phyloP scores from a whole-genome alignment of 1,284 basidiomycete genomes.

The Athelia psychrophila region DNA sequence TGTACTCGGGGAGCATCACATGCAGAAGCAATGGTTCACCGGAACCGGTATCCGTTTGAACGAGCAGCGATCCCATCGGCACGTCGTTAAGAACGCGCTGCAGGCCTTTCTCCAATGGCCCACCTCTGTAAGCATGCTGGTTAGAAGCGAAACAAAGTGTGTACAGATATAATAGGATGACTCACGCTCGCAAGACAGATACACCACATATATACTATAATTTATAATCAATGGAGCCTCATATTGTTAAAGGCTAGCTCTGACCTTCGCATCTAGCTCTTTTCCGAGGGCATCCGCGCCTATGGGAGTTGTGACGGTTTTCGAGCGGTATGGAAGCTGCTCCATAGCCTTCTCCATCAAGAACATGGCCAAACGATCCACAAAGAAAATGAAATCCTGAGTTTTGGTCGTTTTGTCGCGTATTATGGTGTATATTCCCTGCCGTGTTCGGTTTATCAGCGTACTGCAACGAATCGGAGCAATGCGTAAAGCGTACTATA shows the following conservation, averaged over 20 bases:
- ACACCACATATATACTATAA: conserved; percentile 73
- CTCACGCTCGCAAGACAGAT: conserved; percentile 80
- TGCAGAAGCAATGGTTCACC: conserved; percentile 91
- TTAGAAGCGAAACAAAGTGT: not conserved
- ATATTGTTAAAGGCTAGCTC: conserved; percentile 3
- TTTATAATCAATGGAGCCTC: conserved; percentile 7
- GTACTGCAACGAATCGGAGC: not conserved
- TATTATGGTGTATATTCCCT: conserved; percentile 90
- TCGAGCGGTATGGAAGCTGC: conserved; percentile 69
- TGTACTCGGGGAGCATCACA: conserved; percentile 69
- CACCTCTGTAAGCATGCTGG: conserved; percentile 55
- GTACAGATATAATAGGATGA: conserved; percentile 16
- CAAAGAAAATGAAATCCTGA: conserved; percentile 90
- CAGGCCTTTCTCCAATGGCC: conserved; percentile 89
- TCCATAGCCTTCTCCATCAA: conserved; percentile 86
- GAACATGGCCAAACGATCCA: conserved; percentile 82
- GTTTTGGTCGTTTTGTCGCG: conserved; percentile 68
- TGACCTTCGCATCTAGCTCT: conserved; percentile 55
- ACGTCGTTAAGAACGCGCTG: conserved; percentile 86
- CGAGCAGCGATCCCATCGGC: conserved; percentile 84
- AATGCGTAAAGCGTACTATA: conserved; percentile 43
- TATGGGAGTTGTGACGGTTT: conserved; percentile 69
- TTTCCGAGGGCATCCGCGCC: conserved; percentile 60
- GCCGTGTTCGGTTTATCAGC: conserved; percentile 5
- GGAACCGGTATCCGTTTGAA: conserved; percentile 83